Conservation (phyloP, 768 basidiomycete genomes). For the Suillus brevipes region DNA sequence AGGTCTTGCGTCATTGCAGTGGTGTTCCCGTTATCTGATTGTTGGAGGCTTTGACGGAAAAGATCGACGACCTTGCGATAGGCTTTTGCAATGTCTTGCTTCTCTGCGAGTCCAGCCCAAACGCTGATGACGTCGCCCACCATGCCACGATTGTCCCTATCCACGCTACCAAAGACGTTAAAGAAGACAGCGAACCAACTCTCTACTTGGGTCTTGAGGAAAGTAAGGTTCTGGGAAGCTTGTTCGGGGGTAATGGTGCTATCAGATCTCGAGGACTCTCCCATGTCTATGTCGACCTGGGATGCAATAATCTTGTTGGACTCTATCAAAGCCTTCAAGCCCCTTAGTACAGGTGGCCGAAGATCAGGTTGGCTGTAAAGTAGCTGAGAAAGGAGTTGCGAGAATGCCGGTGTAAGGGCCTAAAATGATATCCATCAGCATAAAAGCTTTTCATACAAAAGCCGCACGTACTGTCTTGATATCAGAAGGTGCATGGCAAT, state of each 20-base stretch:
- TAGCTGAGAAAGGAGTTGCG: slow-evolving; percentile 88
- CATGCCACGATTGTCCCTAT: slow-evolving; percentile 68
- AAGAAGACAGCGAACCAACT: slow-evolving; percentile 96
- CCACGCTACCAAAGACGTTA: slow-evolving; percentile 90
- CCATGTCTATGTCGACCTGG: slow-evolving; percentile 26
- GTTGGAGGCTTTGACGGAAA: slow-evolving; percentile 61
- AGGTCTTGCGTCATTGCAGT: slow-evolving; percentile 79
- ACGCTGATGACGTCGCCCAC: slow-evolving; percentile 85
- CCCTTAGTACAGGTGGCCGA: slow-evolving; percentile 78
- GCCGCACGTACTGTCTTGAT: slow-evolving; percentile 55
- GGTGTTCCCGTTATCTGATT: slow-evolving; percentile 44
- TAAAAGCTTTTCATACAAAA: neutral
- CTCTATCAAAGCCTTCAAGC: slow-evolving; percentile 78
- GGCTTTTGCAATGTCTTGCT: slow-evolving; percentile 78
- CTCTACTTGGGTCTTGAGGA: slow-evolving; percentile 76
- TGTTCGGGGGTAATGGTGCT: slow-evolving; percentile 52
- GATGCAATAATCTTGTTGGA: slow-evolving; percentile 65
- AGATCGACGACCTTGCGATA: slow-evolving; percentile 76
- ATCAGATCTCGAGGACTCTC: slow-evolving; percentile 23
- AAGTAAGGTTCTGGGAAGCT: slow-evolving; percentile 65
- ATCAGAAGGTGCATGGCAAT: slow-evolving; percentile 82
- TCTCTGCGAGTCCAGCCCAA: slow-evolving; percentile 83
- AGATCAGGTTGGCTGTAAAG: slow-evolving; percentile 89
- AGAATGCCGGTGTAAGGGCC: slow-evolving; percentile 75
- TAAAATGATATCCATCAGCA: slow-evolving; percentile 32